Conservation (phyloP, 306 rosid genomes). For the Castanopsis chinensis region DNA sequence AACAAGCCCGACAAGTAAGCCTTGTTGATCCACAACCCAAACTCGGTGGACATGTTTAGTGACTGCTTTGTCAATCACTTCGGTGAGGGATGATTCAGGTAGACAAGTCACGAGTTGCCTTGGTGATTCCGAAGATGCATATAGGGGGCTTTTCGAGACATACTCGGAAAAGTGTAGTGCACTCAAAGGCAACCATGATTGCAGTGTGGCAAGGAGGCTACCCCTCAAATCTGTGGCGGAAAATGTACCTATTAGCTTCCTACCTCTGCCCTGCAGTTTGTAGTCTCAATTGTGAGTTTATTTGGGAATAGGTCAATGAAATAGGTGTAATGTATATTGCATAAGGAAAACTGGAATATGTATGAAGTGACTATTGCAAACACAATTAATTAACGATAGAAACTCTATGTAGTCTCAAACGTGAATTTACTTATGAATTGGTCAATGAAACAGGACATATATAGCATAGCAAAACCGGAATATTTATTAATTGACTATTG, state of each 20-base stretch:
- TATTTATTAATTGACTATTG: not conserved
- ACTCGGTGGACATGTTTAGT: conserved; percentile 67
- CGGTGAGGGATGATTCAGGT: conserved; percentile 40
- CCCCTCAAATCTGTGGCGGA: conserved; percentile 80
- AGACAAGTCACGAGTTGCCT: conserved; percentile 64
- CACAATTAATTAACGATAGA: not conserved
- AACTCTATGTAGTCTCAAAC: not conserved
- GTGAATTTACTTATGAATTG: not conserved
- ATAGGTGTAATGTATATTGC: not conserved
- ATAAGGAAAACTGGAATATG: not conserved
- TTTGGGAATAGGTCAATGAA: not conserved
- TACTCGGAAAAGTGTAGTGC: conserved; percentile 62
- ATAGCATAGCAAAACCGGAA: not conserved
- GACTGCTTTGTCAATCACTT: conserved; percentile 62
- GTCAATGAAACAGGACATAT: not conserved
- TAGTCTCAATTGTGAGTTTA: not conserved
- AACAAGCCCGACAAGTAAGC: conserved; percentile 69
- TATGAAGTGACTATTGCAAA: not conserved
- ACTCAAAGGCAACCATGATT: conserved; percentile 67
- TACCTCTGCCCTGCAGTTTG: conserved; percentile 58
- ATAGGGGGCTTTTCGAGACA: conserved; percentile 35
- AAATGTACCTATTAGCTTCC: conserved; percentile 65
- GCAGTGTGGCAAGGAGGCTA: conserved; percentile 53
- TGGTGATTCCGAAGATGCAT: conserved; percentile 1
- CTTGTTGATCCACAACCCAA: conserved; percentile 76